These are phyloP conservation scores for Ceratocystis ficicola DNA, from an alignment of 2,329 filamentous ascomycete species.

Conservation along the genomic window DNA sequence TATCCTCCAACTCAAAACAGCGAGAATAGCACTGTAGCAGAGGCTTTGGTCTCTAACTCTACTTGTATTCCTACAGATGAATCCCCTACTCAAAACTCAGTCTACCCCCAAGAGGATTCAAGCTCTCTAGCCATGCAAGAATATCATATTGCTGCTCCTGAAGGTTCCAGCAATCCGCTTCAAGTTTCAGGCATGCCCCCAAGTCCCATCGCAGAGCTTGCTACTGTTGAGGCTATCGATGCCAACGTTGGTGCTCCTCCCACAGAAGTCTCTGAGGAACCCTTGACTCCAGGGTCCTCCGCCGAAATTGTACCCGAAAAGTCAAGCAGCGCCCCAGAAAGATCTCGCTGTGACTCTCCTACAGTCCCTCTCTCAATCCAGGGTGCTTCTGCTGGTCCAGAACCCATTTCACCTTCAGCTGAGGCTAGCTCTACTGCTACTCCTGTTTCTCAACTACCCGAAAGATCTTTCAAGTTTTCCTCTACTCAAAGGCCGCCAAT, in stretches of 20 bases:
- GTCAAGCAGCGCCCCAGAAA: background rate
- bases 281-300: background rate
- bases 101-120: background rate
- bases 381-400: background rate
- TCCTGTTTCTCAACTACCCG: background rate
- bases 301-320: background rate
- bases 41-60: background rate
- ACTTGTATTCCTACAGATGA: background rate
- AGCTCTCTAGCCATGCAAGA: background rate
- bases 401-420: background rate
- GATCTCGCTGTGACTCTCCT: background rate
- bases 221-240: background rate
- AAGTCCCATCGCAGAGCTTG: background rate
- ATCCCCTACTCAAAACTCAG: background rate
- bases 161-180: background rate
- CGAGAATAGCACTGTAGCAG: background rate
- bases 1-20: background rate
- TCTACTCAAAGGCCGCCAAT: slow-evolving; percentile 8
- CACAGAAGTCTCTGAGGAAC: background rate
- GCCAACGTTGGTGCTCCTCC: background rate
- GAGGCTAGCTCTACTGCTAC: background rate
- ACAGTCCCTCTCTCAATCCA: background rate
- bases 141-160: background rate
- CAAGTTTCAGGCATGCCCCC: background rate
- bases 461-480: slow-evolving; percentile 12